Base-by-base conservation (phyloP, 2,329 filamentous ascomycete species). In the Niveomyces coronatus region DNA sequence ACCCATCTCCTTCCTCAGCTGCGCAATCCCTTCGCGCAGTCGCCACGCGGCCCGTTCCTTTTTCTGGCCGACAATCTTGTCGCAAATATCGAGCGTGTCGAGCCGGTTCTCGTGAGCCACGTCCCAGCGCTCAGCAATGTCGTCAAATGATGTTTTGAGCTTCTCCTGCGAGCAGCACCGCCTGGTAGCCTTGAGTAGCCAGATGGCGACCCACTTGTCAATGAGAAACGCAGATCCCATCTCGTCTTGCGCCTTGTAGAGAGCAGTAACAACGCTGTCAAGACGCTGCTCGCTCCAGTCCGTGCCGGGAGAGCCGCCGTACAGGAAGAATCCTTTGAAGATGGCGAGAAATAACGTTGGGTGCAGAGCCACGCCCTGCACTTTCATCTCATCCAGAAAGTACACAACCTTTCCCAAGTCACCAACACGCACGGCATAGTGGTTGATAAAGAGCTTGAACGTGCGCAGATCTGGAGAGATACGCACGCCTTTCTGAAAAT, bases 301-400 rank as follows among this genome's bases (percentile, higher is more conserved):
- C 0, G 79, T 78, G 45, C 78, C 58, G 1, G 45, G 65, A 17
- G 65, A 53, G 18, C 76, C 78, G 9, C 88, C 89, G 52, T 94
- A 80, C 3, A 64, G 57, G 22, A 71, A 68, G 53, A 96, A 98
- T 0, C 84, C 87, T 49, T 85, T 81, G 61, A 96, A 84, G 4
- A 96, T 65, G 7, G 82, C 71, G 26, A 91, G 66, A 51, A 89
- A 95, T 17, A 94, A 73, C 41, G 81, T 73, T 5, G 82, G 82
- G 44, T 89, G 77, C 13, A 89, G 63, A 0, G 77, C 74, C 4
- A 94, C 67, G 3, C 70, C 62, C 47, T 79, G 78, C 26, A 64
- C 61, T 40, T 74, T 75, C 86, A 95, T 94, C 55, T 96, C 89
- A 32, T 76, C 72, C 16, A 98, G 63, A 31, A 86, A 74, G 34